Evolutionary conservation across 2,329 filamentous ascomycete genomes (phyloP), one percentile per base, ranked within the genome.

Genomic region (Ceratocystis lukuohia): DNA sequence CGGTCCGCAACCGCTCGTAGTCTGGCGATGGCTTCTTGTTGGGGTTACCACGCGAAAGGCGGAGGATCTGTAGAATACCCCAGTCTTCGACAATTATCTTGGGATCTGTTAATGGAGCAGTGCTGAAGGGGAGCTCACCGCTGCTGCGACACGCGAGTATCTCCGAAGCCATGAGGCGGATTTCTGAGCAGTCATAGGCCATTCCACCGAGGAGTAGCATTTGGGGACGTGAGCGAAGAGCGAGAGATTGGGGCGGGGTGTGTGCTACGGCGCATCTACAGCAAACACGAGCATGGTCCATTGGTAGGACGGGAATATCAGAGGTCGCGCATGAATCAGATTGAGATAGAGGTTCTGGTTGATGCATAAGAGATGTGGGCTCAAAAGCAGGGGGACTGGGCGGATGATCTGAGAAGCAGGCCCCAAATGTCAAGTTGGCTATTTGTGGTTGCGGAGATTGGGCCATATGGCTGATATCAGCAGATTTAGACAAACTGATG

Each of bases 121-220:
- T 71, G 2, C 75, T 77, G 0, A 25, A 6, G 0, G 76, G 77
- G 15, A 78, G 73, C 17, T 71, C 72, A 8, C 70, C 70, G 1
- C 73, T 72, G 10, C 70, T 69, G 2, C 77, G 73, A 41, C 76
- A 76, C 0, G 71, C 64, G 1, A 69, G 68, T 1, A 78, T 68
- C 1, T 67, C 59, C 0, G 70, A 41, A 0, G 71, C 71, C 76
- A 78, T 78, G 12, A 64, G n/a, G 1, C 69, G 67, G 20, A 77
- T 65, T 20, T 72, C 70, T 4, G 61, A 59, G 4, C 67, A 12
- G 2, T 65, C 56, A 5, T 71, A 71, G 8, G 64, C 44, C 7
- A 68, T 28, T 4, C 65, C 65, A 5, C 46, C 44, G 8, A 65
- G 30, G 10, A 57, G 48, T 33, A 65, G 20, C 30, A 62, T 61